Percentiles rank a stretch among this genome's conserved stretches.
phyloP scores from a whole-genome alignment of 768 basidiomycete genomes.

The Trametes meyenii region DNA sequence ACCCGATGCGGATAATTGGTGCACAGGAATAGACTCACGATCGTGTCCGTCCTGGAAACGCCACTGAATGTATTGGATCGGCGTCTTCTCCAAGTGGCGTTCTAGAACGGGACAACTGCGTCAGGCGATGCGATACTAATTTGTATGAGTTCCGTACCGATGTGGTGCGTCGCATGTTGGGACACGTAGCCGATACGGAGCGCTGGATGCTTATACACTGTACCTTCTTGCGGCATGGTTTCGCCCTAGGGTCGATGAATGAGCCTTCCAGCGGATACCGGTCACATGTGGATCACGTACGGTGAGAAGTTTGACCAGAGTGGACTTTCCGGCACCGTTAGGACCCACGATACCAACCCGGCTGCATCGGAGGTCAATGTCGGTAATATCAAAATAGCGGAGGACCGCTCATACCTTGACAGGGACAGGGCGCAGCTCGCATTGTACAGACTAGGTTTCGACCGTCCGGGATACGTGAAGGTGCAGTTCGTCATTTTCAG shows the following conservation, averaged over 20 bases:
- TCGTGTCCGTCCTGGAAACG: constrained; percentile 99
- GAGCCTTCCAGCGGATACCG: background rate
- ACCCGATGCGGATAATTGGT: constrained; percentile 1
- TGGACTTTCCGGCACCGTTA: constrained; percentile 96
- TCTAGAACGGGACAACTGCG: constrained; percentile 47
- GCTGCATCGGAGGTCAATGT: constrained; percentile 44
- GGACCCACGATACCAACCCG: constrained; percentile 92
- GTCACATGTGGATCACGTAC: constrained; percentile 42
- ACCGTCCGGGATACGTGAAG: constrained; percentile 89
- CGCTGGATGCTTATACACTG: constrained; percentile 92
- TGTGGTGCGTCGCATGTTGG: constrained; percentile 97
- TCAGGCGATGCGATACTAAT: constrained; percentile 21
- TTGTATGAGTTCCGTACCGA: constrained; percentile 50
- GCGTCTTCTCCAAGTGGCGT: constrained; percentile 93
- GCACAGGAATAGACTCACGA: constrained; percentile 52
- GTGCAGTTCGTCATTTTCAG: constrained; percentile 91
- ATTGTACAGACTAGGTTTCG: constrained; percentile 78
- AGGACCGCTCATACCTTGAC: constrained; percentile 61
- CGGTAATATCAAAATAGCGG: constrained; percentile 7
- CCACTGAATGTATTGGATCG: constrained; percentile 97
- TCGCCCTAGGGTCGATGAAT: constrained; percentile 63
- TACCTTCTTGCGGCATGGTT: constrained; percentile 86
- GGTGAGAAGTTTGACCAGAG: constrained; percentile 91
- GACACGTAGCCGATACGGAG: constrained; percentile 96
- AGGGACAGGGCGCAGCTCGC: constrained; percentile 93